Base-by-base conservation (phyloP, 106 monocot genomes). In the Dioscorea dumetorum region DNA sequence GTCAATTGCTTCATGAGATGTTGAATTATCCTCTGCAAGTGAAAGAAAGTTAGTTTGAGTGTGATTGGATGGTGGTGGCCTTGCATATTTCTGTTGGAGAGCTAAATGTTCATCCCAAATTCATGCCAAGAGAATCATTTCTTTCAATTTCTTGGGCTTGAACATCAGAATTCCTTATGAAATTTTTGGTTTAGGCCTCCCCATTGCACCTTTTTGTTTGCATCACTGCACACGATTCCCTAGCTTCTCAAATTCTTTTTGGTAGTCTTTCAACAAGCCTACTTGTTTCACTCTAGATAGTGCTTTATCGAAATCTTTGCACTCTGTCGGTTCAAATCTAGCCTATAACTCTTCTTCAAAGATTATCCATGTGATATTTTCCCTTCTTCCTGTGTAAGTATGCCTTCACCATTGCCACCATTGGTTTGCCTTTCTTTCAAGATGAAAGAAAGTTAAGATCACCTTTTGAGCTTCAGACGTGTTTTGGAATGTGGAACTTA, bases 341-440 rank as follows among this genome's bases (percentile, higher is more conserved):
- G 9, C n/a, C 53, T 12, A 53, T 12, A 53, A 10, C 14, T 53
- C 53, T n/a, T 53, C 53, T 12, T 53, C 53, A 53, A 51, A 54
- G 5, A 9, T 53, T 23, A 51, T 4, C 24, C 24, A 19, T 22
- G 50, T 53, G 7, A 53, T 12, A n/a, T n/a, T n/a, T n/a, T n/a
- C n/a, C n/a, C n/a, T n/a, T n/a, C n/a, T n/a, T n/a, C n/a, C n/a
- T n/a, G n/a, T n/a, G n/a, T n/a, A n/a, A n/a, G n/a, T n/a, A n/a
- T 53, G 3, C 18, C 15, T 22, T 2, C 20, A 4, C 67, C 67
- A 67, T 24, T 52, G 50, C 52, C 22, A 72, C 62, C 62, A 72
- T 22, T 48, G 60, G 13, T 59, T 49, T 4, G 61, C 71, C 49
- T 59, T 22, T 9, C 62, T 62, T 33, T 72, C 62, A 2, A 61